Base-by-base conservation (phyloP, 2,329 filamentous ascomycete genomes). In the Colletotrichum graminicola region DNA sequence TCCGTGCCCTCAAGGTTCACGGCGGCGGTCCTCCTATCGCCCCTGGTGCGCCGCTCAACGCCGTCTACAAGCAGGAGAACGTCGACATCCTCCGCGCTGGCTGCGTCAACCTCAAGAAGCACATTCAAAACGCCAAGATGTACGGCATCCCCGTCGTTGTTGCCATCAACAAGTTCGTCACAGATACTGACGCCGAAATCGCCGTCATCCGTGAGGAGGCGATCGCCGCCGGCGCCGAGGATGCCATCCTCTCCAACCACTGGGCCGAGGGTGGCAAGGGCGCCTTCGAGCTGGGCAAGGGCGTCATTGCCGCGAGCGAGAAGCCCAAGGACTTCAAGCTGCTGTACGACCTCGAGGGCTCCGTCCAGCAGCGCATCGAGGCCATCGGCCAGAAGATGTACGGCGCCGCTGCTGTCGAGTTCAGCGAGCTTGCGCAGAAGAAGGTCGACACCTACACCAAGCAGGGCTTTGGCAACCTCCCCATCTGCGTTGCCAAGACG, bases 401-500 rank as follows among this genome's bases (percentile, higher is more conserved):
- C 79, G 96, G 96, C 70, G 96, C 96, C 14, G 90, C 88, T 5
- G 91, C 90, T 71, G 94, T 98, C 73, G 94, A 97, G 83, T 96
- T 99, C 83, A 97, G 93, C 80, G 94, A 97, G 81, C 87, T 96
- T 62, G 96, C 96, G 0, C 94, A 97, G 85, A 94, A 94, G 85
- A 98, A 99, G 89, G 93, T 98, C 75, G 95, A 98, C 79, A 95
- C 92, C 10, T 99, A 98, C 83, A 95, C 93, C 41, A 90, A 90
- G 79, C 96, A 98, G 82, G 96, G 96, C 56, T 97, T 95, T 77
- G 93, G 92, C 29, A 94, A 97, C 81, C 85, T 99, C 75, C 96
- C 96, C 45, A 97, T 98, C 79, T 99, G 96, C 81, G 90, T 98
- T 75, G 96, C 96, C 73, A 99, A 99, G 91, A 99, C 96, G 18